Evolutionary conservation across 805 yeast species (phyloP).

Genomic region (Candida germanica): DNA sequence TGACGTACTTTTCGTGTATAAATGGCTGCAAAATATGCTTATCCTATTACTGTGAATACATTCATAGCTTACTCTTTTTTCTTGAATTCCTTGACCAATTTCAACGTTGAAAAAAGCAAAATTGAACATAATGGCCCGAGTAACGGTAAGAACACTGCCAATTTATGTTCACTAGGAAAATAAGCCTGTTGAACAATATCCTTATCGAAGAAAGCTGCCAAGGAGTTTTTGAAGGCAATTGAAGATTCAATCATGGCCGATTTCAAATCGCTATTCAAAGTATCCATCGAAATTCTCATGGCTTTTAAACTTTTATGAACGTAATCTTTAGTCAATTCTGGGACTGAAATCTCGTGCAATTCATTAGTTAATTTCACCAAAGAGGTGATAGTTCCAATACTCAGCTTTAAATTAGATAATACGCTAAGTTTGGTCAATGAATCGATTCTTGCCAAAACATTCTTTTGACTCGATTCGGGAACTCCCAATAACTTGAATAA

Average conservation of each 20-base stretch:
- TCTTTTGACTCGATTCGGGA: conserved; percentile 47
- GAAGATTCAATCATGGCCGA: conserved; percentile 39
- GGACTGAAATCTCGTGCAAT: conserved; percentile 79
- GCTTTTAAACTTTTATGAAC: conserved; percentile 50
- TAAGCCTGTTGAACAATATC: conserved; percentile 94
- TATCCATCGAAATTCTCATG: conserved; percentile 36
- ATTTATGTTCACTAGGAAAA: conserved; percentile 92
- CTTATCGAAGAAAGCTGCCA: conserved; percentile 84
- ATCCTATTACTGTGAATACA: too few relatives aligned
- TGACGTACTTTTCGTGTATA: too few relatives aligned
- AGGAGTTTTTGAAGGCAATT: conserved; percentile 57
- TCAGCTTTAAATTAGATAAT: conserved; percentile 54
- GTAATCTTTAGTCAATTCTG: conserved; percentile 60
- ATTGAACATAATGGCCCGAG: conserved; percentile 83
- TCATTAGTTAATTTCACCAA: conserved; percentile 65
- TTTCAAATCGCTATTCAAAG: conserved; percentile 31
- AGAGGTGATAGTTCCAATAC: conserved; percentile 71
- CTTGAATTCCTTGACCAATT: conserved; percentile 18
- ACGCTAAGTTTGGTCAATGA: conserved; percentile 59
- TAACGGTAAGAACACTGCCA: conserved; percentile 90
- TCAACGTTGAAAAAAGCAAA: conserved; percentile 47
- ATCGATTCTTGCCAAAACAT: conserved; percentile 64
- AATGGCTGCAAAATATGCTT: not conserved
- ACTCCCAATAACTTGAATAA: conserved; percentile 71
- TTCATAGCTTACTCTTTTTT: conserved; percentile 1